Conservation (phyloP, 225 moss, liverwort and hornwort genomes). For the Straminergon stramineum region DNA sequence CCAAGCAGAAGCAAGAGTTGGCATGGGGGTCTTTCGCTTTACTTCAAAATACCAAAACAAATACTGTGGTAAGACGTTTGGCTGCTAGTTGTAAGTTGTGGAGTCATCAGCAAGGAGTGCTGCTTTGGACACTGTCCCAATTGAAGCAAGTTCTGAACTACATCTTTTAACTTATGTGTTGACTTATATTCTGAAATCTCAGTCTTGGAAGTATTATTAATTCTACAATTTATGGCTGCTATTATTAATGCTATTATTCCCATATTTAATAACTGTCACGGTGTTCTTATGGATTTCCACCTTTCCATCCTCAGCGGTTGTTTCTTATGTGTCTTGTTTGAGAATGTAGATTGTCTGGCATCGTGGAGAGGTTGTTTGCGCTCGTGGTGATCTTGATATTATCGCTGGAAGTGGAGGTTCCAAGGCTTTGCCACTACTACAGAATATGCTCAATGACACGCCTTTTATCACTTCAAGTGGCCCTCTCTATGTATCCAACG, state of each 20-base stretch:
- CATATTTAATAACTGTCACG: not conserved
- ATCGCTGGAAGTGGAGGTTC: not conserved
- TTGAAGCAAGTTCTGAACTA: not conserved
- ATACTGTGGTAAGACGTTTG: slow-evolving; percentile 22
- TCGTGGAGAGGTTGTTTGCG: slow-evolving; percentile 39
- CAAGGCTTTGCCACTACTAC: slow-evolving; percentile 21
- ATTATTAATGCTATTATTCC: not conserved
- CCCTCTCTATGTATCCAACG: slow-evolving; percentile 22
- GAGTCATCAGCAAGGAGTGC: not conserved
- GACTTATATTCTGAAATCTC: not conserved
- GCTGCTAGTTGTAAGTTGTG: not conserved
- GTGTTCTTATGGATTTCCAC: not conserved
- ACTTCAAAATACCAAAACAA: slow-evolving; percentile 45
- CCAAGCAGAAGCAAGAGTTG: slow-evolving; percentile 49
- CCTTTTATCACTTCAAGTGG: slow-evolving; percentile 8
- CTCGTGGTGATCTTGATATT: slow-evolving; percentile 28
- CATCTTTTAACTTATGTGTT: not conserved
- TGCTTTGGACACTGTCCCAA: not conserved
- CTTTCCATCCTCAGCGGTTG: not conserved
- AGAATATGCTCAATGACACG: slow-evolving; percentile 21
- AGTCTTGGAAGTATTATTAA: not conserved
- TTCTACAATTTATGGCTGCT: not conserved
- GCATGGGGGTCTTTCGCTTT: slow-evolving; percentile 59
- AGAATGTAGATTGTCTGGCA: slow-evolving; percentile 42
- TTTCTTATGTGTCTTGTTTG: not conserved